Base-by-base conservation (phyloP, 2,329 filamentous ascomycete species). In the Sordariomycetes sp. region DNA sequence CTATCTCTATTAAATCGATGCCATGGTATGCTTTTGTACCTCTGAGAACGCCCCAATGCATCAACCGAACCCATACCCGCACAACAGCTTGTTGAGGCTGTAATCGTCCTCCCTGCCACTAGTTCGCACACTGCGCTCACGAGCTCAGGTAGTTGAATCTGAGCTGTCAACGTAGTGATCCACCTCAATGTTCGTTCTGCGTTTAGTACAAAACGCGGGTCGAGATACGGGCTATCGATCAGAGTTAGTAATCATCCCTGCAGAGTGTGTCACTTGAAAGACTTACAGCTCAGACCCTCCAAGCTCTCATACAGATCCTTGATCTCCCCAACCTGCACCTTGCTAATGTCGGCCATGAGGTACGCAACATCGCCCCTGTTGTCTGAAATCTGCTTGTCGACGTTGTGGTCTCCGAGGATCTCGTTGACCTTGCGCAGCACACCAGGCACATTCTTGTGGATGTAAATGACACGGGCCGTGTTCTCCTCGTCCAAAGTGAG, bases 341-440 rank as follows among this genome's bases (percentile, higher is more conserved):
- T 77, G 63, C 86, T 94, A 49, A 98, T 83, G 64, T 98, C 92
- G 7, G 92, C 92, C 88, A 98, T 95, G 42, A 98, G 69, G 57
- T 98, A 98, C 15, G 92, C 92, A 44, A 92, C 81, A 55, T 96
- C 90, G 46, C 87, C 90, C 65, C 82, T 82, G 62, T 84, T 94
- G 58, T 96, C 92, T 33, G 86, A 92, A 68, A 93, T 96, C 64
- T 98, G 92, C 71, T 96, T 96, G 66, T 95, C 90, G 47, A 98
- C 88, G 58, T 98, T 98, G 68, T 98, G 88, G 51, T 93, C 80
- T 28, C 83, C 85, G 31, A 98, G 72, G 42, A 96, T 86, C 51
- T 92, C 85, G 68, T 98, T 98, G 45, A 98, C 92, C 66, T 82
- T 86, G 52, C 87, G 77, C 58, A 98, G 69, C 42, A 98, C 92